These are phyloP conservation scores for Fistulifera pelliculosa DNA, from an alignment of 108 stramenopile genomes.

Conservation along the genomic window DNA sequence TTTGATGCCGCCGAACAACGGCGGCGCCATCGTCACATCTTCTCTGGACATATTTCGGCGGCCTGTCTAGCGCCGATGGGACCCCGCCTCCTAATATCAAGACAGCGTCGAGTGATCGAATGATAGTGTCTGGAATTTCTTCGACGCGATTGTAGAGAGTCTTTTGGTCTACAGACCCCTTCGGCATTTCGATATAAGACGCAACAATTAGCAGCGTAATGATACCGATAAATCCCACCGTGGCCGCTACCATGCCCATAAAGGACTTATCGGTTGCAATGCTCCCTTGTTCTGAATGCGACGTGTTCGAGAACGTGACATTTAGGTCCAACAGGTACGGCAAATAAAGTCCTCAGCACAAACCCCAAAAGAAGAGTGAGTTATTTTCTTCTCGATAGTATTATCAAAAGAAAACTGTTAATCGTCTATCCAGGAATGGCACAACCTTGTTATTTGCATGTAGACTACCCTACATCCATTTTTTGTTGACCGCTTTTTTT, in stretches of 20 bases:
- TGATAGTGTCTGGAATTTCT: conserved; percentile 20
- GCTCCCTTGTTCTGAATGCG: too few relatives aligned
- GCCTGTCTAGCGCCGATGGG: conserved; percentile 40
- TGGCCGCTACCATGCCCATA: not conserved
- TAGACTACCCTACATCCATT: too few relatives aligned
- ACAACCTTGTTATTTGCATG: too few relatives aligned
- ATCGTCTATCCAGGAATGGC: too few relatives aligned
- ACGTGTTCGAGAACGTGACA: too few relatives aligned
- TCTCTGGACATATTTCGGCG: conserved; percentile 60
- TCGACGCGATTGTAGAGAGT: not conserved
- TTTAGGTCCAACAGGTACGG: too few relatives aligned
- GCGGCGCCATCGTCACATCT: conserved; percentile 44
- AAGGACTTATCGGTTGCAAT: not conserved
- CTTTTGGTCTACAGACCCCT: not conserved
- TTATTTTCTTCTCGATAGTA: too few relatives aligned
- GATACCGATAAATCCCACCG: conserved; percentile 2
- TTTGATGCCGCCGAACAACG: conserved; percentile 11
- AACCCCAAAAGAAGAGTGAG: too few relatives aligned
- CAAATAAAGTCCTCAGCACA: too few relatives aligned
- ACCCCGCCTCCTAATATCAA: conserved; percentile 76
- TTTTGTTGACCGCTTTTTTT: too few relatives aligned
- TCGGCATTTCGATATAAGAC: not conserved
- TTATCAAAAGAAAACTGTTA: too few relatives aligned
- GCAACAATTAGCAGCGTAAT: conserved; percentile 1
- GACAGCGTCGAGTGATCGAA: conserved; percentile 53